Conservation (phyloP, 2,329 filamentous ascomycete species). For the Xylaria sp. region DNA sequence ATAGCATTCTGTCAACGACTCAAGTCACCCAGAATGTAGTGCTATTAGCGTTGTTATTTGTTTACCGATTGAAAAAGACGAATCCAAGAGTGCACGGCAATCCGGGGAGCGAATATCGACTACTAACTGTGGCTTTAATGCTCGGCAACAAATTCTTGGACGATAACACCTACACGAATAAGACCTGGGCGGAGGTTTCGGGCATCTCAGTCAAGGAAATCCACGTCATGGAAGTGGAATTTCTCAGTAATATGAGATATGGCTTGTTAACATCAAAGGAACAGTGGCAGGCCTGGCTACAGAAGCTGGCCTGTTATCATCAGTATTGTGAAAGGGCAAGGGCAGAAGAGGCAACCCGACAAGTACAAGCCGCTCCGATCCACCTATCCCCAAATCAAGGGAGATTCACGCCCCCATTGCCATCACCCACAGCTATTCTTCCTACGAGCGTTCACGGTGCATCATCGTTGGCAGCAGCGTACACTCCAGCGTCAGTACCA, state of each 20-base stretch:
- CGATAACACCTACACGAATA: conserved; percentile 99
- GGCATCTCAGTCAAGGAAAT: conserved; percentile 94
- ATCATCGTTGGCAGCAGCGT: conserved; percentile 52
- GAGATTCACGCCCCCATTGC: conserved; percentile 57
- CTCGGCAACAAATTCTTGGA: conserved; percentile 98
- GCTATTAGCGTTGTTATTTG: conserved; percentile 86
- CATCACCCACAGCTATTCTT: conserved; percentile 59
- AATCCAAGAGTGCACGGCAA: conserved; percentile 92
- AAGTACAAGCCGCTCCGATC: conserved; percentile 48
- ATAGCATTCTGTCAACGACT: conserved; percentile 88
- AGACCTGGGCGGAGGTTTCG: conserved; percentile 98
- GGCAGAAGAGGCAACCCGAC: conserved; percentile 49
- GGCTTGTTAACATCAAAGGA: conserved; percentile 85
- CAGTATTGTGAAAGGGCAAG: conserved; percentile 82
- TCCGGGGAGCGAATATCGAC: conserved; percentile 89
- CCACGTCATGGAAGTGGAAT: conserved; percentile 99
- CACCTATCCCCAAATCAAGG: conserved; percentile 54
- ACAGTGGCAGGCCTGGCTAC: conserved; percentile 89
- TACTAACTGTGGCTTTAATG: conserved; percentile 96
- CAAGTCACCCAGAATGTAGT: conserved; percentile 98
- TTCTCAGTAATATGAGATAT: conserved; percentile 98
- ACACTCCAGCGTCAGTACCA: conserved; percentile 54
- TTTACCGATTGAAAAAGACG: conserved; percentile 90
- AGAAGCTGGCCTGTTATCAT: conserved; percentile 82
- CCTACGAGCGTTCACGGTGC: conserved; percentile 50